Conservation (phyloP, 2,329 filamentous ascomycete species). For the Trichoderma sp. region DNA sequence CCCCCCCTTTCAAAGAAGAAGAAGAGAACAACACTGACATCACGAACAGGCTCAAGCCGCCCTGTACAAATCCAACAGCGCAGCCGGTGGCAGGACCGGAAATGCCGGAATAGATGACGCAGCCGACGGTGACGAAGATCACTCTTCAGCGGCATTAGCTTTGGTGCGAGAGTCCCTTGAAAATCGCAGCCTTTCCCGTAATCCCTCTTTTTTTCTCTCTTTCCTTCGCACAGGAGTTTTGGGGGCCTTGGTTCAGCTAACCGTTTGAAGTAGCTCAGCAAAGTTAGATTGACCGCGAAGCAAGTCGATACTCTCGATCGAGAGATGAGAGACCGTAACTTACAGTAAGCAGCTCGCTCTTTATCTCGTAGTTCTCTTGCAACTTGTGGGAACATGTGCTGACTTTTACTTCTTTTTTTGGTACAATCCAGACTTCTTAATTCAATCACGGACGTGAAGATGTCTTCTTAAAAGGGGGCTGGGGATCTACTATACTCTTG, state of each 20-base stretch:
- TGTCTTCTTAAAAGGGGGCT: constrained; percentile 10
- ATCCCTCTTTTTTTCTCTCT: constrained; percentile 16
- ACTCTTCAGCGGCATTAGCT: constrained; percentile 63
- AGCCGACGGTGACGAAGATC: constrained; percentile 58
- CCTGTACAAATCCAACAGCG: constrained; percentile 46
- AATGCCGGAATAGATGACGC: constrained; percentile 32
- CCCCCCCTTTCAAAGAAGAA: too few relatives aligned
- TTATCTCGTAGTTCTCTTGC: neutral
- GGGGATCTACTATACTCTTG: neutral
- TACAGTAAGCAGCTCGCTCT: constrained; percentile 41
- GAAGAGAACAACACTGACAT: neutral
- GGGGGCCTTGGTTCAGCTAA: constrained; percentile 25
- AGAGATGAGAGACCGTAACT: constrained; percentile 55
- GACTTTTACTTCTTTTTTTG: too few relatives aligned
- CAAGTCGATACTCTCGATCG: constrained; percentile 53
- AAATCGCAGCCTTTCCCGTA: constrained; percentile 35
- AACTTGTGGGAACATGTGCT: neutral
- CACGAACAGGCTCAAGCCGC: constrained; percentile 43
- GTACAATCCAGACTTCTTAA: constrained; percentile 16
- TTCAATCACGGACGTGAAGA: constrained; percentile 21
- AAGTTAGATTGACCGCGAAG: constrained; percentile 44
- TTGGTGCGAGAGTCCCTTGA: constrained; percentile 59
- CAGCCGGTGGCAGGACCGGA: constrained; percentile 49
- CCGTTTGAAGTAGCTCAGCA: constrained; percentile 38
- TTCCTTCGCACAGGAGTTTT: too few relatives aligned